Evolutionary conservation across 2,329 filamentous ascomycete genomes (phyloP).

Genomic region (Zymoseptoria ardabiliae): DNA sequence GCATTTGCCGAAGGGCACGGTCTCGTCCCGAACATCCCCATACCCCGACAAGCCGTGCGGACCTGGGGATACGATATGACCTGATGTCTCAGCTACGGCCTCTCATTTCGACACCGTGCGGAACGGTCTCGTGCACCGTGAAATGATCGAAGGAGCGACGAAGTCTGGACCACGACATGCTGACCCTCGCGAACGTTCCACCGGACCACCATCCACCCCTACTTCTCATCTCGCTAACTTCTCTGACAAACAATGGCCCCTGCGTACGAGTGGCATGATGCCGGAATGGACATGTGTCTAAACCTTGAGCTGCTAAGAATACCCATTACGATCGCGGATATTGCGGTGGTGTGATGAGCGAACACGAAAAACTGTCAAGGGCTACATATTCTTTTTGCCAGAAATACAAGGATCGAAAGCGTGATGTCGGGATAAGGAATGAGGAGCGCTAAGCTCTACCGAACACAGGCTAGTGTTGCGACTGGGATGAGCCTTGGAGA

Average conservation of each 20-base stretch:
- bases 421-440: not conserved
- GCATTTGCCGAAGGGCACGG: not conserved
- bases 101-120: not conserved
- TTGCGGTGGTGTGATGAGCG: not conserved
- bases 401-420: not conserved
- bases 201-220: not conserved
- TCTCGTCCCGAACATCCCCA: not conserved
- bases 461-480: too few species aligned
- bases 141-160: not conserved
- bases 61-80: not conserved
- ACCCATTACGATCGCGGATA: not conserved
- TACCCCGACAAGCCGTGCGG: not conserved
- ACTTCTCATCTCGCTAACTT: not conserved
- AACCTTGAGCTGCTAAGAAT: not conserved
- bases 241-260: not conserved
- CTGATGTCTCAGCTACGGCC: not conserved
- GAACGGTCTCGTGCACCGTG: not conserved
- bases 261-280: not conserved
- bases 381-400: too few species aligned
- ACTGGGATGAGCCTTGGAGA: too few species aligned
- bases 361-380: not conserved
- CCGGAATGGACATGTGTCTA: not conserved
- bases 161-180: not conserved
- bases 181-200: not conserved
- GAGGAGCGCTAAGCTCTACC: too few species aligned